phyloP scores from a whole-genome alignment of 495 filamentous ascomycete species.

The Talaromyces liani region DNA sequence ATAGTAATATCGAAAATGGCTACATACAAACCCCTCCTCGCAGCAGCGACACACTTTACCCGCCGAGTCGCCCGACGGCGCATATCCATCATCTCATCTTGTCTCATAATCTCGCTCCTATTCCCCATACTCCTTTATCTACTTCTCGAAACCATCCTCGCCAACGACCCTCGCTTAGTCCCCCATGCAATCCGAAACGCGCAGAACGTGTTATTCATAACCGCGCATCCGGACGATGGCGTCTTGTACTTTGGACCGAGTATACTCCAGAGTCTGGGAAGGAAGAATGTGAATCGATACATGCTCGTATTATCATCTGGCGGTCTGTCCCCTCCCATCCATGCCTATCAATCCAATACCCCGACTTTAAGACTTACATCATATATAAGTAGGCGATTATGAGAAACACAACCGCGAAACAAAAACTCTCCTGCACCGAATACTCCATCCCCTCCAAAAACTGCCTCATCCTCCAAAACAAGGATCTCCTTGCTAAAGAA shows the following conservation, averaged over 20 bases:
- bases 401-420: conserved; percentile 21
- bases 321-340: conserved; percentile 1
- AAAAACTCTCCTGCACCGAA: conserved; percentile 22
- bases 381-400: neutral
- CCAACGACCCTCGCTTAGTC: conserved; percentile 26
- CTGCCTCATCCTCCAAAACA: conserved; percentile 26
- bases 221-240: conserved; percentile 36
- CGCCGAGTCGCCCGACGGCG: conserved; percentile 1
- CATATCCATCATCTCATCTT: conserved; percentile 11
- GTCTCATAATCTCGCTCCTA: conserved; percentile 16
- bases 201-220: conserved; percentile 30
- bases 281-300: conserved; percentile 18
- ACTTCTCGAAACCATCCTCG: conserved; percentile 27
- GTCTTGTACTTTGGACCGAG: conserved; percentile 34
- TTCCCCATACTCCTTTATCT: conserved; percentile 26
- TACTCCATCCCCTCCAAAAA: conserved; percentile 22
- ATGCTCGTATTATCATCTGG: conserved; percentile 33
- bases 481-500: conserved; percentile 28
- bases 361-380: neutral
- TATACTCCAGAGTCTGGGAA: conserved; percentile 27
- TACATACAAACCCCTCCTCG: neutral
- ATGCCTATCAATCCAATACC: too few relatives aligned
- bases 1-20: neutral
- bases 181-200: conserved; percentile 26
- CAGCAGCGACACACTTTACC: neutral